Percentiles rank a stretch among this genome's conserved stretches.
Evolutionary conservation across 768 basidiomycete genomes (phyloP).

Genomic region (Mycena vulgaris): DNA sequence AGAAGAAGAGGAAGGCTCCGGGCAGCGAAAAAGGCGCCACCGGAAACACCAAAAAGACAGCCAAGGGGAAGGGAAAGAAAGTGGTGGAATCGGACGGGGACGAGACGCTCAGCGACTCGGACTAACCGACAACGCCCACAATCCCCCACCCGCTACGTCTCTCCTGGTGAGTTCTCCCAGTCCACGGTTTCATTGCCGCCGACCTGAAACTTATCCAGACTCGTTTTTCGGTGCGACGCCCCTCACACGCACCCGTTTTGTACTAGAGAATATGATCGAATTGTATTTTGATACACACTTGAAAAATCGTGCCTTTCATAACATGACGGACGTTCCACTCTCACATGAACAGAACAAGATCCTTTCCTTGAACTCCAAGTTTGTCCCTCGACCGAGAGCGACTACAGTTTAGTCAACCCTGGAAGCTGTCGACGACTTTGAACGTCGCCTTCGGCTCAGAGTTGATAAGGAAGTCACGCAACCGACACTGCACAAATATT

Average conservation of each 20-base stretch:
- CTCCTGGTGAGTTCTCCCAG: slow-evolving; percentile 10
- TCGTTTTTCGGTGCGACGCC: slow-evolving; percentile 11
- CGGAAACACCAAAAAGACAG: slow-evolving; percentile 3
- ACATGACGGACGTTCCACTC: slow-evolving; percentile 12
- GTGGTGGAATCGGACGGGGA: not conserved
- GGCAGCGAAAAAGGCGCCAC: not conserved
- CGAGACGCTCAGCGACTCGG: not conserved
- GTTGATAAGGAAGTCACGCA: slow-evolving; percentile 8
- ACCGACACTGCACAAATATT: slow-evolving; percentile 14
- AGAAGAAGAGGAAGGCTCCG: not conserved
- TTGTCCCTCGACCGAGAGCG: slow-evolving; percentile 10
- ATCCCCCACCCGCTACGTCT: not conserved
- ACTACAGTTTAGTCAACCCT: not conserved
- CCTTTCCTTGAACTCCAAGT: slow-evolving; percentile 17
- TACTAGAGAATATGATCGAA: slow-evolving; percentile 26
- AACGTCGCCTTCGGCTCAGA: slow-evolving; percentile 10
- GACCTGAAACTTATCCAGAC: slow-evolving; percentile 31
- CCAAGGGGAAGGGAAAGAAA: slow-evolving; percentile 3
- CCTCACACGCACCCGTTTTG: slow-evolving; percentile 17
- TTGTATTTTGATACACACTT: slow-evolving; percentile 31
- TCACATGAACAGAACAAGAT: slow-evolving; percentile 9
- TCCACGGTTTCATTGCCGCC: slow-evolving; percentile 21
- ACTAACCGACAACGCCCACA: not conserved
- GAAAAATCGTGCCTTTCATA: slow-evolving; percentile 22
- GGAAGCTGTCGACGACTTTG: slow-evolving; percentile 14